phyloP scores from a whole-genome alignment of 208 protist species.

The Strigomonas oncopelti region DNA sequence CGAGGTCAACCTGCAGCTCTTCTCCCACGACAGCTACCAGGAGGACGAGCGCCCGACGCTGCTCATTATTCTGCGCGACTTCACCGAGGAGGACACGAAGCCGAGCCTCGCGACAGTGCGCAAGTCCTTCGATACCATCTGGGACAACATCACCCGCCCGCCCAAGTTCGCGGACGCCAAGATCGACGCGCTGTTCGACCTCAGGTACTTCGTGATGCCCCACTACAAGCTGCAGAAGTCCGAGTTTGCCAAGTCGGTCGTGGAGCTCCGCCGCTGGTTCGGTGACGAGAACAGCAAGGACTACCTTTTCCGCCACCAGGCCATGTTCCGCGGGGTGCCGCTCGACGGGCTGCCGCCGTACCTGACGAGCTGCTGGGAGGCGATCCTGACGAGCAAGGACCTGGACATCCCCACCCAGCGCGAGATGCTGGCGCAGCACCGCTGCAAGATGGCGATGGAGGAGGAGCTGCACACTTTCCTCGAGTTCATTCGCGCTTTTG shows the following conservation, averaged over 20 bases:
- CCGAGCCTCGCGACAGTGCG: constrained; percentile 72
- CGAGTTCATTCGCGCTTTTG: constrained; percentile 37
- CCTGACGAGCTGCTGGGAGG: constrained; percentile 87
- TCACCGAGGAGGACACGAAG: constrained; percentile 80
- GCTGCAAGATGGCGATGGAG: constrained; percentile 89
- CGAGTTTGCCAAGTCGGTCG: constrained; percentile 52
- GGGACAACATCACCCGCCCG: constrained; percentile 77
- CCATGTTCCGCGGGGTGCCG: constrained; percentile 83
- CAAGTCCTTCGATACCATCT: constrained; percentile 93
- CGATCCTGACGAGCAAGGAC: constrained; percentile 93
- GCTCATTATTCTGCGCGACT: constrained; percentile 95
- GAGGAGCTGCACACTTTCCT: constrained; percentile 50
- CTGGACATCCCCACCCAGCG: constrained; percentile 95
- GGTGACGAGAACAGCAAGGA: constrained; percentile 24
- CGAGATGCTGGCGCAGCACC: constrained; percentile 94
- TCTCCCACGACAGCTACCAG: constrained; percentile 76
- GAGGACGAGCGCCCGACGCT: constrained; percentile 92
- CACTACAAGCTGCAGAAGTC: constrained; percentile 79
- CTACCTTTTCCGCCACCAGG: constrained; percentile 62
- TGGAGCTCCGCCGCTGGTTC: constrained; percentile 63
- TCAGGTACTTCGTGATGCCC: constrained; percentile 76
- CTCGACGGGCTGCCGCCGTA: constrained; percentile 85
- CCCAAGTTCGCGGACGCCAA: constrained; percentile 42
- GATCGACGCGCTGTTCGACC: constrained; percentile 68
- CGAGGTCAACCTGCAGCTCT: constrained; percentile 95